Evolutionary conservation across 2,329 filamentous ascomycete species (phyloP).

Genomic region (Tolypocladium amazonense): DNA sequence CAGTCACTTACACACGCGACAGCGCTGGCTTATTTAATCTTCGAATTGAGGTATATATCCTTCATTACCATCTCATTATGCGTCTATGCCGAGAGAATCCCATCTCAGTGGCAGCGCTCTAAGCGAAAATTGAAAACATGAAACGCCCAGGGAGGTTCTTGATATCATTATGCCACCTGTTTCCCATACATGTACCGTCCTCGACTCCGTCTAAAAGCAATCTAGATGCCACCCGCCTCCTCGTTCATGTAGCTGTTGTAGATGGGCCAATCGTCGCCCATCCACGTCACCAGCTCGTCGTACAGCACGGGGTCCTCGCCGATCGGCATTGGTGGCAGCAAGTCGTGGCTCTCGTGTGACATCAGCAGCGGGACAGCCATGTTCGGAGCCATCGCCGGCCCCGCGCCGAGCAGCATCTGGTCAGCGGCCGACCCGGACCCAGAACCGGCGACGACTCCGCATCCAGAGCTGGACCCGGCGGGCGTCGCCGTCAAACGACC

Average conservation of each 20-base stretch:
- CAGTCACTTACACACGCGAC: background rate
- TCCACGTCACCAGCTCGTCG: constrained; percentile 25
- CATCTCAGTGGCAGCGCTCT: background rate
- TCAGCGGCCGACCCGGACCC: background rate
- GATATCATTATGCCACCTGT: background rate
- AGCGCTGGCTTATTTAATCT: background rate
- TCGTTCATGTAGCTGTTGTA: constrained; percentile 14
- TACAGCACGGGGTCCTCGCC: constrained; percentile 21
- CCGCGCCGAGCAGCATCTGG: constrained; percentile 7
- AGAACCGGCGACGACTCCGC: background rate
- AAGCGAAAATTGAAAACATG: background rate
- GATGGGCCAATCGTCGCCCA: constrained; percentile 24
- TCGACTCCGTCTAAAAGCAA: background rate
- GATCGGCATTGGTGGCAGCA: constrained; percentile 15
- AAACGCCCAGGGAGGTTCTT: background rate
- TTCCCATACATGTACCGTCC: background rate
- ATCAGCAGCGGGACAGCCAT: constrained; percentile 11
- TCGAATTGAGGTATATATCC: background rate
- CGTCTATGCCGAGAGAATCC: background rate
- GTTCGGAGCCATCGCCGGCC: constrained; percentile 6
- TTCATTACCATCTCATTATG: background rate
- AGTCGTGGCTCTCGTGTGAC: constrained; percentile 7
- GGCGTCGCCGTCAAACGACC: constrained; percentile 18
- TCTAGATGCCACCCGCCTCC: background rate
- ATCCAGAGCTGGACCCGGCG: background rate